A percentile compares a stretch with the other conserved stretches of the same genome.
Evolutionary conservation across 73 alveolate genomes (phyloP).

Genomic region (Paramecium primaurelia): DNA sequence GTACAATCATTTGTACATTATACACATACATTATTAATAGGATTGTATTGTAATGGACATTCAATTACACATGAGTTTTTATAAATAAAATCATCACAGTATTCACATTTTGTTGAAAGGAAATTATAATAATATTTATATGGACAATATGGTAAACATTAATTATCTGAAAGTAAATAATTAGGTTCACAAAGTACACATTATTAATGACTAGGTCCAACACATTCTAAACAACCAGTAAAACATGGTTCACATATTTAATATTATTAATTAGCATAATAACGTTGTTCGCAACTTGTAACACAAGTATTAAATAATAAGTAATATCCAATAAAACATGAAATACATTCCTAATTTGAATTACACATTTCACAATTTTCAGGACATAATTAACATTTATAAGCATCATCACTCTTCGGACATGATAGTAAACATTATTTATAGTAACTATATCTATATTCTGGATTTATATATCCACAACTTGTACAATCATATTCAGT

Average conservation of each 20-base stretch:
- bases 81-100: background rate
- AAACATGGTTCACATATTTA: background rate
- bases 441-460: background rate
- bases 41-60: background rate
- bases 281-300: background rate
- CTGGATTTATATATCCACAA: background rate
- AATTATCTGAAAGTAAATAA: background rate
- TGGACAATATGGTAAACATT: slow-evolving; percentile 1
- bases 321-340: background rate
- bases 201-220: background rate
- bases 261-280: background rate
- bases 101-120: background rate
- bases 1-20: background rate
- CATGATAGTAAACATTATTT: background rate
- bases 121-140: background rate
- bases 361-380: background rate
- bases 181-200: background rate
- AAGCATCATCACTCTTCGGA: background rate
- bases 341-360: background rate
- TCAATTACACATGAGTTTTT: background rate
- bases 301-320: background rate
- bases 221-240: background rate
- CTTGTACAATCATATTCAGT: background rate
- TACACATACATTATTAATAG: background rate
- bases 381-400: background rate